Conservation (phyloP, 2,329 filamentous ascomycete genomes). For the Fusarium beomiforme region DNA sequence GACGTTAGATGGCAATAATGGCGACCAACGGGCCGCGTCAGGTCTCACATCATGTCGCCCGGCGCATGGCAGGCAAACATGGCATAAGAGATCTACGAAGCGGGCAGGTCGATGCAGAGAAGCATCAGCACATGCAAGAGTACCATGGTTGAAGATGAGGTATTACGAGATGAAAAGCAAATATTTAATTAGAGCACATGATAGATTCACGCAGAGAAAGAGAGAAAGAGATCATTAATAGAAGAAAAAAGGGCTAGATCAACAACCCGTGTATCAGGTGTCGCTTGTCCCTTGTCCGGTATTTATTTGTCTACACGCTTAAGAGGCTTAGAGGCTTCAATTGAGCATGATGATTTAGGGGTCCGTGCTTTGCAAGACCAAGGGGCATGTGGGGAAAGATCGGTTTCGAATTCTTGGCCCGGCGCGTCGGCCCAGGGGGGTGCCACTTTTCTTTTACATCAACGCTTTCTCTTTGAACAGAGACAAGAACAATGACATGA, state of each 20-base stretch:
- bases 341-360: background rate
- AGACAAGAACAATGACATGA: constrained; percentile 4
- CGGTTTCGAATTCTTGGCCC: constrained; percentile 27
- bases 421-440: constrained; percentile 17
- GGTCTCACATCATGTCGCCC: constrained; percentile 31
- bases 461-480: background rate
- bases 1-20: background rate
- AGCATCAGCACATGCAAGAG: constrained; percentile 8
- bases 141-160: background rate
- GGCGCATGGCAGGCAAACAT: constrained; percentile 32
- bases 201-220: background rate
- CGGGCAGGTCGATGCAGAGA: background rate
- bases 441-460: constrained; percentile 21
- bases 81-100: constrained; percentile 25
- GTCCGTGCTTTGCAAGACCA: constrained; percentile 9
- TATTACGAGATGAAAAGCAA: background rate
- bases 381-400: constrained; percentile 23
- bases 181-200: background rate
- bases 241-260: background rate
- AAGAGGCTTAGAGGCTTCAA: background rate
- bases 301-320: background rate
- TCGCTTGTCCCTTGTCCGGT: constrained; percentile 17
- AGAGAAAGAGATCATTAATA: background rate
- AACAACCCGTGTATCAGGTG: constrained; percentile 27
- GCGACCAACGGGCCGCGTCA: constrained; percentile 23